Evolutionary conservation across 1,139 yeast species (phyloP).

Genomic region (Taphrina betulina): DNA sequence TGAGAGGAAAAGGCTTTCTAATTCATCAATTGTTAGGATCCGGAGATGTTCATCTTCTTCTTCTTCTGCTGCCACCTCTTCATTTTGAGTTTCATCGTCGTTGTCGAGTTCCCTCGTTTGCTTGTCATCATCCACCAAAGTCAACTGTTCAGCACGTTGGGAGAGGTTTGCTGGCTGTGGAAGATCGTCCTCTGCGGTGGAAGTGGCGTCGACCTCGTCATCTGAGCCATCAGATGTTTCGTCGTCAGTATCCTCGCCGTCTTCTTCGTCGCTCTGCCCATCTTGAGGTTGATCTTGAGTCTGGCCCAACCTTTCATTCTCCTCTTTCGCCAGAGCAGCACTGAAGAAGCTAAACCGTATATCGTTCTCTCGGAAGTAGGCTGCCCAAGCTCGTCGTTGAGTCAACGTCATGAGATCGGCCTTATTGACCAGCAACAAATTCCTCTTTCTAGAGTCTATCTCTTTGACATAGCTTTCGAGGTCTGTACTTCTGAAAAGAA

Average conservation of each 20-base stretch:
- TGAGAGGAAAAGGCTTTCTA: slow-evolving; percentile 74
- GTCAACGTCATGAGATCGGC: slow-evolving; percentile 78
- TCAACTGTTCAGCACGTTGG: background rate
- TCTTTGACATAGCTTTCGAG: slow-evolving; percentile 80
- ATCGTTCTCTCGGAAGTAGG: slow-evolving; percentile 64
- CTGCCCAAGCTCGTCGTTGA: slow-evolving; percentile 86
- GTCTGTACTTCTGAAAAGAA: slow-evolving; percentile 84
- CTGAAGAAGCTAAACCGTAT: slow-evolving; percentile 90
- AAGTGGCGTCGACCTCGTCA: background rate
- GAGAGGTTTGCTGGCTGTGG: too few relatives aligned
- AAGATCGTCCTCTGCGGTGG: background rate
- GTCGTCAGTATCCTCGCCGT: background rate
- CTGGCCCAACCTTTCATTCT: slow-evolving; percentile 6
- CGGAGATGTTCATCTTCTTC: slow-evolving; percentile 42
- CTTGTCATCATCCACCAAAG: background rate
- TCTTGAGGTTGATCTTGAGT: background rate
- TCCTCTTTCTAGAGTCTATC: slow-evolving; percentile 65
- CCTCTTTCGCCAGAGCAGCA: slow-evolving; percentile 65
- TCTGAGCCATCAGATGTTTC: background rate
- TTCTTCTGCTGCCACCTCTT: slow-evolving; percentile 44
- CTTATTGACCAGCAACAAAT: slow-evolving; percentile 82
- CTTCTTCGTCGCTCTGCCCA: background rate
- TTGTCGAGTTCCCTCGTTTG: background rate
- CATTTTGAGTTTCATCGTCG: background rate
- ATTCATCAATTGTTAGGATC: slow-evolving; percentile 76